Percentiles rank a stretch among this genome's conserved stretches.
Conservation (phyloP, 176 grass and related monocot genomes). For the Coix lacrymajobi region DNA sequence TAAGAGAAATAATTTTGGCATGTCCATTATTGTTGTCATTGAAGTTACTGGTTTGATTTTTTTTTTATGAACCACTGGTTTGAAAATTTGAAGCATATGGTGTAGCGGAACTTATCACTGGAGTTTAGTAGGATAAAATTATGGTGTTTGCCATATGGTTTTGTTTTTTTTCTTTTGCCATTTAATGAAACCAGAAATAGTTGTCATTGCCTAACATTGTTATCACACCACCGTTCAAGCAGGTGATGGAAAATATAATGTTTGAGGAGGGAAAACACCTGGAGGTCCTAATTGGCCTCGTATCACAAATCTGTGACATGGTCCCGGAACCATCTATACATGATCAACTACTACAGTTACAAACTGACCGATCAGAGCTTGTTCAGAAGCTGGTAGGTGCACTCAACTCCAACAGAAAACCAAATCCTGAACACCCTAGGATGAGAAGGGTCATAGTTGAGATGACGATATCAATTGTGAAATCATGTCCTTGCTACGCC, state of each 20-base stretch:
- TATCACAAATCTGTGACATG: background rate
- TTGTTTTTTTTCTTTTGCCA: background rate
- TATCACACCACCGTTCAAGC: background rate
- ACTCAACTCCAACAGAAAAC: background rate
- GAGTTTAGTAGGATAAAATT: too few relatives aligned
- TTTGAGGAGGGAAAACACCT: background rate
- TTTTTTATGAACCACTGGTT: too few relatives aligned
- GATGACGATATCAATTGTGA: background rate
- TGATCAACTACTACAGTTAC: background rate
- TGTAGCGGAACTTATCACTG: background rate
- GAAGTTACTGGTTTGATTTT: background rate
- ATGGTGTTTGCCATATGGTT: background rate
- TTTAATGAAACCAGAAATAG: background rate
- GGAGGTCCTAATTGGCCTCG: background rate
- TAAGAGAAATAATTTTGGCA: background rate
- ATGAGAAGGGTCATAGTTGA: background rate
- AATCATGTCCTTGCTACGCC: background rate
- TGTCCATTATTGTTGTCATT: background rate
- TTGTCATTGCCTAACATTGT: background rate
- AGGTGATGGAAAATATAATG: background rate
- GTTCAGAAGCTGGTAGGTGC: background rate
- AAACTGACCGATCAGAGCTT: background rate
- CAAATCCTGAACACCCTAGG: background rate
- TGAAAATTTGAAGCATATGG: background rate
- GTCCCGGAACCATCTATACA: background rate